These are phyloP conservation scores for Ganoderma meredithae DNA, from an alignment of 1,284 basidiomycete species.

Conservation along the genomic window DNA sequence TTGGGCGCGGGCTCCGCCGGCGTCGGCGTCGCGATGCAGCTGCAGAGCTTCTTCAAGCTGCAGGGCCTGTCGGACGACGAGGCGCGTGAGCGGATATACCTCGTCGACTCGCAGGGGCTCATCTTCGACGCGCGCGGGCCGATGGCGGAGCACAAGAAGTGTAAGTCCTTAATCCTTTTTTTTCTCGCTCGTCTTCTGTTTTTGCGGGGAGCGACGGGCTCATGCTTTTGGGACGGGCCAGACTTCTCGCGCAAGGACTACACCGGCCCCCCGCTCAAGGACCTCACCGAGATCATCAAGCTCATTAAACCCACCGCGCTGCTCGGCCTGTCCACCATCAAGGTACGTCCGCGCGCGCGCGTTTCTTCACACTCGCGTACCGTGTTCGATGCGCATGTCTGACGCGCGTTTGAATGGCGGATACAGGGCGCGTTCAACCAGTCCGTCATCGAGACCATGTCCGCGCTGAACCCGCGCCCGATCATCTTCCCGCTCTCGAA, in stretches of 20 bases:
- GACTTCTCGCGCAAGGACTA: constrained; percentile 88
- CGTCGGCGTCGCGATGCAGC: constrained; percentile 89
- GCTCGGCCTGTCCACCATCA: constrained; percentile 89
- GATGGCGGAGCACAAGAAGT: constrained; percentile 86
- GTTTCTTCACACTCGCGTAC: constrained; percentile 3
- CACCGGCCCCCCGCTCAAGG: constrained; percentile 74
- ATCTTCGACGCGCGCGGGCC: constrained; percentile 76
- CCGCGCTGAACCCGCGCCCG: constrained; percentile 84
- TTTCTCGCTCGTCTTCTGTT: background rate
- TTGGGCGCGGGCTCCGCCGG: constrained; percentile 90
- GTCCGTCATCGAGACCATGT: constrained; percentile 83
- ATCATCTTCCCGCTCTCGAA: constrained; percentile 98
- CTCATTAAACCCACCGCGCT: constrained; percentile 92
- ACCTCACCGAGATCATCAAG: constrained; percentile 83
- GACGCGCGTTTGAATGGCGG: constrained; percentile 5
- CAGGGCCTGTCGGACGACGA: constrained; percentile 80
- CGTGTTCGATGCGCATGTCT: constrained; percentile 16
- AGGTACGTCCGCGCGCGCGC: constrained; percentile 45
- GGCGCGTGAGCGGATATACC: constrained; percentile 82
- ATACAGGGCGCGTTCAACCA: constrained; percentile 78
- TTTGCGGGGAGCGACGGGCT: background rate
- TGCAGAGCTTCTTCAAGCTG: constrained; percentile 89
- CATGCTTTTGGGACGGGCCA: constrained; percentile 36
- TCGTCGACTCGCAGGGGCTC: constrained; percentile 89
- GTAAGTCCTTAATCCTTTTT: constrained; percentile 51